Base-by-base conservation (phyloP, 116 monocot genomes). In the Papilionanthe hybrid region DNA sequence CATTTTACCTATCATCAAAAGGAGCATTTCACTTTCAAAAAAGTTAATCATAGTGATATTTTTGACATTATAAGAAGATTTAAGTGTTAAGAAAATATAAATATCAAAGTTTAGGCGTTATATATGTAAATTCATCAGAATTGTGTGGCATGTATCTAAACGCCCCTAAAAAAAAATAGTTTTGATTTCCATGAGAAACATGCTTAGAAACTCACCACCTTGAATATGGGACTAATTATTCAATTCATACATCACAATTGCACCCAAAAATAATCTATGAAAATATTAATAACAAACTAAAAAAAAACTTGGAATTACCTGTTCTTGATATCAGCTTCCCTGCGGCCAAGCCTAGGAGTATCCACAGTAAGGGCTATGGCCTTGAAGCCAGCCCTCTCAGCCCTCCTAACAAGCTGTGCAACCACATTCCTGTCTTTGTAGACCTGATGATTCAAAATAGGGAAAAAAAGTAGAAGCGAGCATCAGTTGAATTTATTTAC, bases 381-480 rank as follows among this genome's bases (percentile, higher is more conserved):
- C 56, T 77, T 77, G 37, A 77, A 77, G 37, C 57, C 56, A 30
- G 77, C 55, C 32, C 56, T 77, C 57, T 77, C 77, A 77, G 77
- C 77, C 57, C 77, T 77, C 45, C 77, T 77, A 42, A 77, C 57
- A 77, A 77, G 77, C 56, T 77, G 77, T 77, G 55, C 77, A 77
- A 77, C 77, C 37, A 77, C 77, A 77, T 77, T 77, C 56, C 37
- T 77, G 20, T 77, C 77, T 57, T 57, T 77, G 57, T 56, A 57
- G 8, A 77, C 77, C 77, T 77, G 45, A 79, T 22, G 5, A 23
- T 63, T 4, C 3, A 75, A 42, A 45, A 1, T 74, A 1, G 22
- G 10, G 22, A 32, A 11, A 4, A 9, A 74, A 20, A 45, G 19
- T 44, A 20, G 45, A 74, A 45, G 41, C 17, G 17, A 41, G 17